Conservation (phyloP, 306 rosid species). For the Amphicarpaea edgeworthii region DNA sequence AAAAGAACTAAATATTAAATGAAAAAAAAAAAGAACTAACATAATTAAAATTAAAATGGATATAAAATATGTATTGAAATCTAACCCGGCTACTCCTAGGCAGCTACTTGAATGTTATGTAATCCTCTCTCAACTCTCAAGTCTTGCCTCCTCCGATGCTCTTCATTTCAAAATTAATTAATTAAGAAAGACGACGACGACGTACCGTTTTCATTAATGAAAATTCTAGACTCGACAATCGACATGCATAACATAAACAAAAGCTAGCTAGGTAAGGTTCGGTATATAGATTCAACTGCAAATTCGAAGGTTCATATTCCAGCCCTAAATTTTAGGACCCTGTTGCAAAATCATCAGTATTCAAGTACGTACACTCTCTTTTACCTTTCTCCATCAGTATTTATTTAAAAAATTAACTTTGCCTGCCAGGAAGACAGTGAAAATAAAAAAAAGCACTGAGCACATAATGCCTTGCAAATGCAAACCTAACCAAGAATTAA, state of each 20-base stretch:
- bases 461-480: not conserved
- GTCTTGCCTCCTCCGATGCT: too few species aligned
- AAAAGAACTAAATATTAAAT: not conserved
- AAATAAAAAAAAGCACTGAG: not conserved
- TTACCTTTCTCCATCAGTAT: not conserved
- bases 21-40: not conserved
- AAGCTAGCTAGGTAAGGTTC: too few species aligned
- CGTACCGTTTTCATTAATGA: not conserved
- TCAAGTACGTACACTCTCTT: not conserved
- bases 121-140: not conserved
- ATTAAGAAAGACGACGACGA: not conserved
- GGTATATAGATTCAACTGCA: not conserved
- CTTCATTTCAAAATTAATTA: not conserved
- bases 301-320: conserved; percentile 10
- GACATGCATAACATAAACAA: not conserved
- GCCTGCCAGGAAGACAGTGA: not conserved
- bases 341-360: not conserved
- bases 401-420: not conserved
- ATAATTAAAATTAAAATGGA: not conserved
- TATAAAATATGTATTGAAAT: too few species aligned
- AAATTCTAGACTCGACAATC: not conserved
- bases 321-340: conserved; percentile 5
- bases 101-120: not conserved
- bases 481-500: not conserved
- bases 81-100: too few species aligned